Evolutionary conservation across 257 asterid genomes (phyloP).

Genomic region (Ophiorrhiza pumila): DNA sequence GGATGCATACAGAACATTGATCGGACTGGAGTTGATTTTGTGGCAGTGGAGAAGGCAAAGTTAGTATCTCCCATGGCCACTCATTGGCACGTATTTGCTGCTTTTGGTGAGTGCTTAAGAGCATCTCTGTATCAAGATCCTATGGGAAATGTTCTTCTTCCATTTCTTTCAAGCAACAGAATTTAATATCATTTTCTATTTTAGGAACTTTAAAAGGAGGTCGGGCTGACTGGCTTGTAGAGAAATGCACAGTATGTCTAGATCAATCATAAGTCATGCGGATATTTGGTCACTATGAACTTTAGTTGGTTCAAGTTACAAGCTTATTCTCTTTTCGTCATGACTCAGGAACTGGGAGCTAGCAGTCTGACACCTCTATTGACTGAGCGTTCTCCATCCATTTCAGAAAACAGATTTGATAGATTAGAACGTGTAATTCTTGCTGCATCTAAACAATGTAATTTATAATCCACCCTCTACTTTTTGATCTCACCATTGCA

Average conservation of each 20-base stretch:
- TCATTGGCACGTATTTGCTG: slow-evolving; percentile 91
- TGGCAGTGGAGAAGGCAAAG: slow-evolving; percentile 61
- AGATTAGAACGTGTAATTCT: slow-evolving; percentile 80
- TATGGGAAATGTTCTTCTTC: not conserved
- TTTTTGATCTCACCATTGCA: slow-evolving; percentile 11
- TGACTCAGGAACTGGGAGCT: slow-evolving; percentile 86
- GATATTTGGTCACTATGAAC: slow-evolving; percentile 13
- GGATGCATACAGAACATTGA: slow-evolving; percentile 74
- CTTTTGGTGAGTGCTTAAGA: slow-evolving; percentile 60
- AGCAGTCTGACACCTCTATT: slow-evolving; percentile 80
- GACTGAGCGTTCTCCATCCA: slow-evolving; percentile 69
- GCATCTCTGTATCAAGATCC: not conserved
- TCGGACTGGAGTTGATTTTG: slow-evolving; percentile 65
- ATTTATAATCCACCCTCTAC: slow-evolving; percentile 6
- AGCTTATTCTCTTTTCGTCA: slow-evolving; percentile 13
- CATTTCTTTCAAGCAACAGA: not conserved
- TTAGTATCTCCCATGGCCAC: slow-evolving; percentile 43
- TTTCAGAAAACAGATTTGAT: slow-evolving; percentile 75
- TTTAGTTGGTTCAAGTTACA: not conserved
- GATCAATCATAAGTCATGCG: slow-evolving; percentile 24
- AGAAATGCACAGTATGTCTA: slow-evolving; percentile 89
- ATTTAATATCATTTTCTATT: slow-evolving; percentile 4
- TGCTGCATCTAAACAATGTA: slow-evolving; percentile 93
- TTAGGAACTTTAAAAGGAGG: slow-evolving; percentile 94
- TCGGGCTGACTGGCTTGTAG: slow-evolving; percentile 98